phyloP scores from a whole-genome alignment of 2,329 filamentous ascomycete genomes.

The Fusarium papillatum region DNA sequence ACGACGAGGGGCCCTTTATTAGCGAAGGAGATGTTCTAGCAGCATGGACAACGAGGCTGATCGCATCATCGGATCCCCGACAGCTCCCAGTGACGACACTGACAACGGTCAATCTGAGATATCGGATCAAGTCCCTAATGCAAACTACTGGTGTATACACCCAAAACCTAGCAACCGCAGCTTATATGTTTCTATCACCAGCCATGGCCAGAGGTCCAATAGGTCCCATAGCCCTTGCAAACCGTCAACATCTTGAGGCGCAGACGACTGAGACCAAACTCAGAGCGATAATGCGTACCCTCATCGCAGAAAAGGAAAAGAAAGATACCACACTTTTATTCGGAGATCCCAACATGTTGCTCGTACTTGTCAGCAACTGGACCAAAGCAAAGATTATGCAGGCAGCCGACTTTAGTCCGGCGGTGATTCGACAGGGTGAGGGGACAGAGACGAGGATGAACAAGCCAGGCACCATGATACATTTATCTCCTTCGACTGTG shows the following conservation, averaged over 20 bases:
- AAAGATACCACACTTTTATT: slow-evolving; percentile 42
- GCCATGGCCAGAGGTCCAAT: slow-evolving; percentile 41
- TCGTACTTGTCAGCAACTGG: slow-evolving; percentile 57
- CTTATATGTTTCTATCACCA: slow-evolving; percentile 38
- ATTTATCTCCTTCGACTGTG: slow-evolving; percentile 25
- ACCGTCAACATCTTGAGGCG: slow-evolving; percentile 50
- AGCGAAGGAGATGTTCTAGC: slow-evolving; percentile 61
- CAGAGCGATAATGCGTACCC: slow-evolving; percentile 42
- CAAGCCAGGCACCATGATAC: slow-evolving; percentile 32
- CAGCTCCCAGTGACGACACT: slow-evolving; percentile 42
- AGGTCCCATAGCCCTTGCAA: slow-evolving; percentile 44
- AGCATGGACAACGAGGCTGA: slow-evolving; percentile 53
- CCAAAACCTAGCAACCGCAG: slow-evolving; percentile 43
- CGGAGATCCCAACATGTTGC: slow-evolving; percentile 47
- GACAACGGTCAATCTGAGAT: slow-evolving; percentile 44
- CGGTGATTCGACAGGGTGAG: slow-evolving; percentile 35
- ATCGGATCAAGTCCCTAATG: slow-evolving; percentile 37
- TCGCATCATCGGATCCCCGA: slow-evolving; percentile 35
- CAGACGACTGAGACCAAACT: slow-evolving; percentile 52
- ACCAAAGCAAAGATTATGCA: slow-evolving; percentile 51
- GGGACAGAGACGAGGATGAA: slow-evolving; percentile 22
- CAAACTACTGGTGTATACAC: slow-evolving; percentile 37
- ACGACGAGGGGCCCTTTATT: slow-evolving; percentile 50
- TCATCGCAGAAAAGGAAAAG: slow-evolving; percentile 33
- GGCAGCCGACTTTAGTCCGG: slow-evolving; percentile 52